A percentile compares a stretch with the other conserved stretches of the same genome.
Conservation (phyloP, 179 eudicot species). For the Silene coronaria region DNA sequence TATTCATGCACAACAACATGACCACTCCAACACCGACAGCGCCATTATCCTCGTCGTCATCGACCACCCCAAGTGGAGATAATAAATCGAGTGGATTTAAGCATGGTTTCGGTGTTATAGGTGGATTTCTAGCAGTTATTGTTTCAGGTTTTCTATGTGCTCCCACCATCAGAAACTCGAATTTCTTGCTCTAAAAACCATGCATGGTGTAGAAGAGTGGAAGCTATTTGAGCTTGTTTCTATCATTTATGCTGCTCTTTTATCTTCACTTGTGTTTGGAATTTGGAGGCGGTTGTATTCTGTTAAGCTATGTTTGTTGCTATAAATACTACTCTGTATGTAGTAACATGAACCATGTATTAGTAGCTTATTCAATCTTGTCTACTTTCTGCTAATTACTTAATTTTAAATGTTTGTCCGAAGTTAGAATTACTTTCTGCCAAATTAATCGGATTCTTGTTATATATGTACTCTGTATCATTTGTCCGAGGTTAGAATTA, state of each 20-base stretch:
- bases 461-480: too few species aligned
- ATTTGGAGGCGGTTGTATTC: neutral
- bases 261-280: slow-evolving; percentile 1
- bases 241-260: neutral
- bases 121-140: slow-evolving; percentile 2
- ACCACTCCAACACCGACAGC: slow-evolving; percentile 11
- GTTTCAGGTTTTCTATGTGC: slow-evolving; percentile 11
- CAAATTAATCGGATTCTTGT: too few species aligned
- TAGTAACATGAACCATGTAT: neutral
- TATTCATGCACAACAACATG: slow-evolving; percentile 23
- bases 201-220: neutral
- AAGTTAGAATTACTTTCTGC: too few species aligned
- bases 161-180: neutral
- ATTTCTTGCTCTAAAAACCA: neutral
- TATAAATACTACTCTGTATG: neutral
- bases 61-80: neutral
- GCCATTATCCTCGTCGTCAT: neutral
- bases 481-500: too few species aligned
- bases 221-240: neutral
- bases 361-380: neutral
- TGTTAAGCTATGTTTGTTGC: slow-evolving; percentile 3
- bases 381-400: neutral
- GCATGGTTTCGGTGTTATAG: slow-evolving; percentile 11
- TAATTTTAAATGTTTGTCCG: neutral
- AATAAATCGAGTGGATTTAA: slow-evolving; percentile 8